Conservation (phyloP, 345 rosid species). For the Citrus unshiu region DNA sequence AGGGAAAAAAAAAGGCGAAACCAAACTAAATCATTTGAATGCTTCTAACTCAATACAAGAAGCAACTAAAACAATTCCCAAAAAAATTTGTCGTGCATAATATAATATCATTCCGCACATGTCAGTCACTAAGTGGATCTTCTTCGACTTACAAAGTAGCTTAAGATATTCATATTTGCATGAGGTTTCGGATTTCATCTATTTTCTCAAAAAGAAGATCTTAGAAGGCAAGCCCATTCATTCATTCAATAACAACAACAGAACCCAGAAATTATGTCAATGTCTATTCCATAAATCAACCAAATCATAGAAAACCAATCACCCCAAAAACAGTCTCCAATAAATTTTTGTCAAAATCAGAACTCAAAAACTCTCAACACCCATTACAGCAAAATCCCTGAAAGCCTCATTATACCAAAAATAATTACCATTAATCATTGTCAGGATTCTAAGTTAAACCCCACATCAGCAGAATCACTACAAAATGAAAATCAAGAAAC, state of each 20-base stretch:
- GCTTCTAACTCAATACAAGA: neutral
- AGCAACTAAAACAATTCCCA: neutral
- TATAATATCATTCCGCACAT: neutral
- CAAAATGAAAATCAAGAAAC: neutral
- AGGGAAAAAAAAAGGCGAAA: neutral
- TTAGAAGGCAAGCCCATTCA: neutral
- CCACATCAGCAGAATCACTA: neutral
- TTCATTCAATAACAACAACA: neutral
- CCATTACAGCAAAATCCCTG: neutral
- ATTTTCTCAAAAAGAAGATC: neutral
- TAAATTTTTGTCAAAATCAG: neutral
- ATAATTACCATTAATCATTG: neutral
- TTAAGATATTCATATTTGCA: neutral
- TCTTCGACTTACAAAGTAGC: neutral
- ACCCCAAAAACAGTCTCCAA: neutral
- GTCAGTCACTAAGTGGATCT: neutral
- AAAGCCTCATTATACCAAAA: neutral
- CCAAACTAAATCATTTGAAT: neutral
- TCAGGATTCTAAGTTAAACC: neutral
- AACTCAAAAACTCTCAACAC: neutral
- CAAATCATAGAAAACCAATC: neutral
- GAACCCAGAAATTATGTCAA: neutral
- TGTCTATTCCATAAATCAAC: neutral
- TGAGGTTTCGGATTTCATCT: neutral
- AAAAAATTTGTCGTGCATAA: neutral